Evolutionary conservation across 352 stramenopile species (phyloP).

Genomic region (Phytophthora vignae): DNA sequence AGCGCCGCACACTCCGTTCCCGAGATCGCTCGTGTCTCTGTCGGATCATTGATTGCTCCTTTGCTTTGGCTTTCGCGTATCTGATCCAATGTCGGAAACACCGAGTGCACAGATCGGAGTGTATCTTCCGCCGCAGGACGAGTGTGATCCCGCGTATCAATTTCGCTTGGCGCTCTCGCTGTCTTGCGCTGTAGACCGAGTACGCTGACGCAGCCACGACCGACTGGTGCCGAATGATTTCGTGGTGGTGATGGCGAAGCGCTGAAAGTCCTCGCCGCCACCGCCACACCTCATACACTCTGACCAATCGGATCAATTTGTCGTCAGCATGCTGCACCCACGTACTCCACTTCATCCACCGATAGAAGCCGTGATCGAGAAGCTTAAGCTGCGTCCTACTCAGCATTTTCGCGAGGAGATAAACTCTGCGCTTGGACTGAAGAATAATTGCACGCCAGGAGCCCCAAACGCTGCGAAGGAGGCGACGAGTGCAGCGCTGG

Average conservation of each 20-base stretch:
- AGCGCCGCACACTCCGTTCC: constrained; percentile 6
- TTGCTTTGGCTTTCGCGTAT: constrained; percentile 22
- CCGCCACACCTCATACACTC: constrained; percentile 19
- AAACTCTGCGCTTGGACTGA: constrained; percentile 15
- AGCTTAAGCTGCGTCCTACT: constrained; percentile 7
- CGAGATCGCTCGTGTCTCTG: constrained; percentile 13
- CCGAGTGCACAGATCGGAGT: constrained; percentile 11
- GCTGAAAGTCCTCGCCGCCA: constrained; percentile 27
- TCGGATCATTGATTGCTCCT: constrained; percentile 8
- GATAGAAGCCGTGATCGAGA: constrained; percentile 14
- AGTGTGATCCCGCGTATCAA: constrained; percentile 33
- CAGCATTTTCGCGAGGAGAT: constrained; percentile 9
- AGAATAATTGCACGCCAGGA: constrained; percentile 12
- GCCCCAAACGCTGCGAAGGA: constrained; percentile 20
- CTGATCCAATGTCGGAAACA: constrained; percentile 33
- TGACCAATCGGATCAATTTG: constrained; percentile 23
- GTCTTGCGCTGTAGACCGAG: constrained; percentile 39
- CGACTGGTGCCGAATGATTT: constrained; percentile 41
- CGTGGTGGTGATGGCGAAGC: constrained; percentile 34
- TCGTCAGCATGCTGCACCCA: constrained; percentile 11
- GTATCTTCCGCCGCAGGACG: constrained; percentile 34
- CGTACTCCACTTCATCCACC: constrained; percentile 17
- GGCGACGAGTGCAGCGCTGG: not conserved
- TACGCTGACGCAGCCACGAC: constrained; percentile 39
- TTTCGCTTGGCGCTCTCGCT: constrained; percentile 43